Percentiles rank a stretch among this genome's conserved stretches.
Conservation (phyloP, 768 basidiomycete species). For the Sarcomyxa edulis region DNA sequence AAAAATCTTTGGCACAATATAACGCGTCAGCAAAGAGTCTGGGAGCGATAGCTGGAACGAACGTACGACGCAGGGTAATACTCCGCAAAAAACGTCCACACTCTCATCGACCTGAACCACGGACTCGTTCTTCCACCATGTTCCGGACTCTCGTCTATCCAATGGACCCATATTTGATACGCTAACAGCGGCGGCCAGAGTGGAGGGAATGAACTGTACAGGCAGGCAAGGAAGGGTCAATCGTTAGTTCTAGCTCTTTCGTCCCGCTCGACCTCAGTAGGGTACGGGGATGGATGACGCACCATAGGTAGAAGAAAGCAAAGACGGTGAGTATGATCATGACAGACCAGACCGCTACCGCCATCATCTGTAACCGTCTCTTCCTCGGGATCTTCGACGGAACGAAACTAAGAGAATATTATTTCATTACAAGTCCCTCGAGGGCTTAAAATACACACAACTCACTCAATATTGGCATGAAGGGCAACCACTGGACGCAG, state of each 20-base stretch:
- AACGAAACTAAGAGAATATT: conserved; percentile 53
- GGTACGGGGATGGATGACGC: conserved; percentile 21
- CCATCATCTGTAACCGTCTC: conserved; percentile 83
- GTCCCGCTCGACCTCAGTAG: too few species aligned
- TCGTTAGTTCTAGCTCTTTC: too few species aligned
- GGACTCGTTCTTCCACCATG: conserved; percentile 62
- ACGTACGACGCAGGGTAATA: conserved; percentile 89
- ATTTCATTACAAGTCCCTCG: too few species aligned
- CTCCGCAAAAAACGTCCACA: conserved; percentile 91
- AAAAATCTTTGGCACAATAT: conserved; percentile 30
- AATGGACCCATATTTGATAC: conserved; percentile 76
- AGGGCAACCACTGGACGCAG: conserved; percentile 59
- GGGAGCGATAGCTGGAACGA: not conserved
- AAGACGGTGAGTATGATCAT: conserved; percentile 62
- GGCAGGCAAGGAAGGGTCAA: too few species aligned
- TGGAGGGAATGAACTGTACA: conserved; percentile 73
- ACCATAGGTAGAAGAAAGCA: conserved; percentile 81
- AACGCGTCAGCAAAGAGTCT: conserved; percentile 19
- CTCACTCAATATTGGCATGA: conserved; percentile 70
- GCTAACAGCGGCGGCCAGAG: conserved; percentile 80
- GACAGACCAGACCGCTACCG: conserved; percentile 86
- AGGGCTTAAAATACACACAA: too few species aligned
- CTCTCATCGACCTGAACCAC: conserved; percentile 64
- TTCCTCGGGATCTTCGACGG: conserved; percentile 83
- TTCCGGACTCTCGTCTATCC: conserved; percentile 74